Evolutionary conservation across 176 grass and related monocot species (phyloP), one percentile per base, ranked within the genome.

Genomic region (Avena insularis): DNA sequence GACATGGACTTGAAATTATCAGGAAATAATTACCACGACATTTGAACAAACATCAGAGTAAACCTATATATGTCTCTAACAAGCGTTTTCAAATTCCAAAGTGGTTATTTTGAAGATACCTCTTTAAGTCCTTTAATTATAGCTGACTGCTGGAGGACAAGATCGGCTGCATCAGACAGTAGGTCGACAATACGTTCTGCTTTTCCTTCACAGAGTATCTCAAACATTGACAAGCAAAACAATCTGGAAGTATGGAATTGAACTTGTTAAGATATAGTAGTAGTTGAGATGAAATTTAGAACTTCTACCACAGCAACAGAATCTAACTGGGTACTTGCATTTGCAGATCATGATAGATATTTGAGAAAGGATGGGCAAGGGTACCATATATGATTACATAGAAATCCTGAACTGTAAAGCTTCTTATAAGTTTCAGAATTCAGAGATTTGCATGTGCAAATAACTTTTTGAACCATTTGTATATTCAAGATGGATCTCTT

Each of bases 131-230:
- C 95, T 88, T 89, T 97, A 38, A 95, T 83, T 11, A 68, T 87
- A 33, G 85, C 82, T 33, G 89, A 90, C 60, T 97, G 93, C 85
- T 95, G 91, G 51, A 97, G 78, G n/a, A 90, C 75, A 16, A 92
- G 78, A 8, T 95, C 93, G 14, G 82, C 46, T 64, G 72, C 83
- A 88, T 93, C 85, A 67, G 89, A 85, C 46, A 92, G 78, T 83
- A 97, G 87, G 64, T 97, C 95, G 12, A 97, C 86, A 61, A 97
- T 97, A 19, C 20, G 80, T 71, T 97, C 93, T 65, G 93, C 95
- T 78, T 90, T 97, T 77, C 95, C 93, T 73, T 93, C 93, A n/a
- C 91, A 93, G 79, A 95, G 86, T 74, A 97, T 97, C 75, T 97
- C 93, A n/a, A 97, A 91, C 87, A 97, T 92, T 36, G 95, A 94